Percentiles rank a stretch among this genome's conserved stretches.
Evolutionary conservation across 768 basidiomycete species (phyloP).

Genomic region (Goffeauzyma gilvescens): DNA sequence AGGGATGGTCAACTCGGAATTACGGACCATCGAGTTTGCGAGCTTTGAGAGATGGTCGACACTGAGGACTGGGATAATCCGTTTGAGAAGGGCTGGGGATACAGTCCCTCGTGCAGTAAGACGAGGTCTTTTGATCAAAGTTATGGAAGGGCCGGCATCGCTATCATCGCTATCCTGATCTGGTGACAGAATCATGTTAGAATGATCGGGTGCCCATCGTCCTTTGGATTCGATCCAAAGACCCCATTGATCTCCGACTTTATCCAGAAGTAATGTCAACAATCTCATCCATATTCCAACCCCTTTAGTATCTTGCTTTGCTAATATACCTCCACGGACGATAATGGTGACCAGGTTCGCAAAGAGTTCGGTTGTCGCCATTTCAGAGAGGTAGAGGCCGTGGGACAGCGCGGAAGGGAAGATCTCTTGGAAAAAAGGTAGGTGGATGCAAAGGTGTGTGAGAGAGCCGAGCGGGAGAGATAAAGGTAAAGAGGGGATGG

Average conservation of each 20-base stretch:
- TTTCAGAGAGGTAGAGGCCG: conserved; percentile 15
- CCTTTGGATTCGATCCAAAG: conserved; percentile 23
- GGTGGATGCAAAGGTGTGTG: conserved; percentile 43
- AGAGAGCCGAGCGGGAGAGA: conserved; percentile 43
- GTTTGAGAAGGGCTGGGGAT: neutral
- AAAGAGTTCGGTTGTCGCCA: conserved; percentile 40
- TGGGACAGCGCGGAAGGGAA: conserved; percentile 17
- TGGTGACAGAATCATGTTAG: too few relatives aligned
- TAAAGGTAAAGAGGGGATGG: conserved; percentile 58
- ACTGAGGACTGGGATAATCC: conserved; percentile 1
- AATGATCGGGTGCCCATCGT: too few relatives aligned
- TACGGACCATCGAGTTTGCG: neutral
- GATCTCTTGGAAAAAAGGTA: conserved; percentile 40
- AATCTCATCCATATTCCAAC: conserved; percentile 19
- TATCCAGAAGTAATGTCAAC: conserved; percentile 11
- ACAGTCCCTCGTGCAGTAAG: conserved; percentile 1
- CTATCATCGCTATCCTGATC: conserved; percentile 14
- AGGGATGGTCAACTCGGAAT: neutral
- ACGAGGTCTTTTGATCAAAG: neutral
- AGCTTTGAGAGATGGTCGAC: conserved; percentile 4
- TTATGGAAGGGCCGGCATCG: neutral
- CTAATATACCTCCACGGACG: conserved; percentile 22
- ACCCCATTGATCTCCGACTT: conserved; percentile 22
- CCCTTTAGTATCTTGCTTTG: conserved; percentile 11
- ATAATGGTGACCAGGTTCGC: conserved; percentile 40